Evolutionary conservation across 495 filamentous ascomycete species (phyloP), one percentile per base, ranked within the genome.

Genomic region (Xylaria flabelliformis): DNA sequence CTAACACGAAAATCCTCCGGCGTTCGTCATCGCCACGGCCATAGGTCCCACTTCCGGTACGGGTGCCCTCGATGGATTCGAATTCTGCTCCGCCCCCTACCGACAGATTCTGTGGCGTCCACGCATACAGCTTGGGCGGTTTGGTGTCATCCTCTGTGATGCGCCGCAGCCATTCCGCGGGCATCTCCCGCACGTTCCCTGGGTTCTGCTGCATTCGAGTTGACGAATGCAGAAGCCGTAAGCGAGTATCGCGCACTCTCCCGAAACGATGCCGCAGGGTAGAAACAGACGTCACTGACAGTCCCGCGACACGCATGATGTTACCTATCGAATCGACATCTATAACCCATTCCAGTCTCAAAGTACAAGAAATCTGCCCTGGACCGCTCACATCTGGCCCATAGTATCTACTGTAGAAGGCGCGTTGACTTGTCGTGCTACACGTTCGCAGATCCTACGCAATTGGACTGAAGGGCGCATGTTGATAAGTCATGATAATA

Each of bases 1-100:
- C 89, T 26, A 90, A 78, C 63, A 91, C 77, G 71, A 79, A 78
- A 17, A 84, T 79, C 1, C 82, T 74, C 3, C 71, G 74, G 3
- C 74, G 64, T 5, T 53, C 71, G 13, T 48, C 7, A 15, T 41
- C 15, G 19, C 50, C 34, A 42, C 13, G 15, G 3, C 29, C 19
- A 59, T 15, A 4, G 42, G 17, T 48, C 3, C 42, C 13, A 15
- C 3, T 42, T 4, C 56, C 19, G 29, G 41, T 19, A 0, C 39
- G 17, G 34, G 26, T 24, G 17, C 32, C 24, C 32, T 26, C 3
- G 41, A 26, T 29, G 42, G 29, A 34, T 63, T 3, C 24, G 5
- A 36, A 7, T 19, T 3, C 34, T 7, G 67, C 8, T 19, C 19
- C 9, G 44, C 15, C 12, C 17, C 24, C n/a, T 13, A 44, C 32